These are phyloP conservation scores for Aspergillus melleus DNA, from an alignment of 2,329 filamentous ascomycete species.

Conservation along the genomic window DNA sequence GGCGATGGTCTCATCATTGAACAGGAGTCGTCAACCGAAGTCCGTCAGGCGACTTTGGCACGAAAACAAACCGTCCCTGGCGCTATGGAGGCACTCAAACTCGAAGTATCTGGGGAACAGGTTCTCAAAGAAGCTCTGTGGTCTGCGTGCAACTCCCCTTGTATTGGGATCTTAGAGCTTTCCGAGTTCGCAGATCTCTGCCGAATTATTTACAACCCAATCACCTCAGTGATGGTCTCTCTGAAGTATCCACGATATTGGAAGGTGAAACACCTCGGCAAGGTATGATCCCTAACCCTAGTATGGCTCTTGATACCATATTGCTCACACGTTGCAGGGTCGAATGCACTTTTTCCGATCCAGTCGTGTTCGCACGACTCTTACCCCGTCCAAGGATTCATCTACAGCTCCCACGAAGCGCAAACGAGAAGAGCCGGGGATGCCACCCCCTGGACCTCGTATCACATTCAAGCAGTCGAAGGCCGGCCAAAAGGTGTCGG, in stretches of 20 bases:
- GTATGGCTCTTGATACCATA: not conserved
- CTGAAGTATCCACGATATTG: constrained; percentile 60
- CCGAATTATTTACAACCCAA: constrained; percentile 54
- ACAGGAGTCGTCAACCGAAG: constrained; percentile 52
- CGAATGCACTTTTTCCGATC: constrained; percentile 46
- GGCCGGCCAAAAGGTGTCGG: constrained; percentile 26
- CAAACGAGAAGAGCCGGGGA: constrained; percentile 41
- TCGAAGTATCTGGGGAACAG: constrained; percentile 51
- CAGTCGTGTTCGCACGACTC: constrained; percentile 38
- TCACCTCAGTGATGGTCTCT: constrained; percentile 50
- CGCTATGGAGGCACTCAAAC: constrained; percentile 57
- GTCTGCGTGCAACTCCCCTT: constrained; percentile 55
- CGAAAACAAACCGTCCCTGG: constrained; percentile 59
- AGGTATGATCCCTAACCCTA: constrained; percentile 35
- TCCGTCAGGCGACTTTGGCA: constrained; percentile 55
- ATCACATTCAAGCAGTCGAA: constrained; percentile 47
- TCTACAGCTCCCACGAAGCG: constrained; percentile 30
- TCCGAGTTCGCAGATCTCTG: constrained; percentile 60
- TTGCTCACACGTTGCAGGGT: constrained; percentile 29
- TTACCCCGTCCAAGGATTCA: constrained; percentile 31
- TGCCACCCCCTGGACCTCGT: constrained; percentile 35
- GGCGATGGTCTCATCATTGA: constrained; percentile 57
- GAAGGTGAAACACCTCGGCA: constrained; percentile 54
- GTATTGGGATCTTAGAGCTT: constrained; percentile 54
- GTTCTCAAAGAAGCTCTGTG: constrained; percentile 56